phyloP scores from a whole-genome alignment of 169 alveolate genomes.

The Cryptosporidium sp. region DNA sequence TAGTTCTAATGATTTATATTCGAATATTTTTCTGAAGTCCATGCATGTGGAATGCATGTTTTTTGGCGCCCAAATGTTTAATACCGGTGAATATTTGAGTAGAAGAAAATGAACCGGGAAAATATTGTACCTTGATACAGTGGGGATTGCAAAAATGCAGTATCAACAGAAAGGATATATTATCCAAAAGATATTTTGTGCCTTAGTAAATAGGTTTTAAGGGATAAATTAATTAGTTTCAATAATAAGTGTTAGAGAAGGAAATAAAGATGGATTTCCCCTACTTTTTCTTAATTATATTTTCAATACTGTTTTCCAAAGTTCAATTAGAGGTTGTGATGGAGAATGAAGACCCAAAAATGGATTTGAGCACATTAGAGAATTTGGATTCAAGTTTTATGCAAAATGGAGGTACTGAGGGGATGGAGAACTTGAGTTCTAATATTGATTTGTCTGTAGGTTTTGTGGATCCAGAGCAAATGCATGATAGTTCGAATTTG shows the following conservation, averaged over 20 bases:
- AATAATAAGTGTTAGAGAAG: not conserved
- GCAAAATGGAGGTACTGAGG: not conserved
- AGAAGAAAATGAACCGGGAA: not conserved
- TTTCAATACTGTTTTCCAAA: conserved; percentile 2
- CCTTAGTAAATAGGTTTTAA: not conserved
- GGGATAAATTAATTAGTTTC: not conserved
- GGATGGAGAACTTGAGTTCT: not conserved
- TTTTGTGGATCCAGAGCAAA: not conserved
- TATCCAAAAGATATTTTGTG: conserved; percentile 4
- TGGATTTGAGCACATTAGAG: not conserved
- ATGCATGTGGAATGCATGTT: not conserved
- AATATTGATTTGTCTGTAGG: not conserved
- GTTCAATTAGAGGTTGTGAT: not conserved
- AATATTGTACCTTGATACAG: not conserved
- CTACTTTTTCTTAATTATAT: not conserved
- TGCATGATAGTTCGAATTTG: not conserved
- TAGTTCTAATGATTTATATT: not conserved
- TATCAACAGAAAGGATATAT: not conserved
- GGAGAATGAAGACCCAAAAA: not conserved
- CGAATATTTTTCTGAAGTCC: not conserved
- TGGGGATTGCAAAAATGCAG: conserved; percentile 23
- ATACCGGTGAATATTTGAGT: not conserved
- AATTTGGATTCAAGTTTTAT: not conserved
- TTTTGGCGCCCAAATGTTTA: not conserved
- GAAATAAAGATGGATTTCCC: not conserved